These are phyloP conservation scores for Secale cereale DNA, from an alignment of 176 grass and related monocot species.

Conservation along the genomic window DNA sequence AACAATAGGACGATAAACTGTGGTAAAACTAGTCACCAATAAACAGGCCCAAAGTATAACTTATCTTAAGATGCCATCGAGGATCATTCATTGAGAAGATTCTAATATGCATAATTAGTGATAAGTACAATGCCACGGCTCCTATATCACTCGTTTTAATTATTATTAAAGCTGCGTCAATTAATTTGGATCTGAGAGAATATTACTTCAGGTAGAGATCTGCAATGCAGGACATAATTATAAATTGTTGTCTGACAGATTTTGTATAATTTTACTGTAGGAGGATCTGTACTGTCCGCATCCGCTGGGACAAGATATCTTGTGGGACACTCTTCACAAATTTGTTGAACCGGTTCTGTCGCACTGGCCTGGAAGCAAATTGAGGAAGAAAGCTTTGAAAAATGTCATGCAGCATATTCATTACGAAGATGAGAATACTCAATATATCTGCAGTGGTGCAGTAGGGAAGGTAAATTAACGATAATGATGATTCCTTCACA, in stretches of 20 bases:
- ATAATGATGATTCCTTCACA: too few relatives aligned
- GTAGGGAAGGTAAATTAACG: slow-evolving; percentile 98
- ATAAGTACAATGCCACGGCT: too few relatives aligned
- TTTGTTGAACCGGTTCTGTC: slow-evolving; percentile 81
- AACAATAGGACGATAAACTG: too few relatives aligned
- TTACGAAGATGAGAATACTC: slow-evolving; percentile 94
- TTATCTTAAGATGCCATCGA: too few relatives aligned
- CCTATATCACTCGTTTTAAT: too few relatives aligned
- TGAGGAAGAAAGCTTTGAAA: slow-evolving; percentile 70
- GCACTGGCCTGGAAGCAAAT: slow-evolving; percentile 71
- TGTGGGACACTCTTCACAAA: slow-evolving; percentile 87
- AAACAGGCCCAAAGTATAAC: too few relatives aligned
- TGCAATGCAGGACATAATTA: background rate
- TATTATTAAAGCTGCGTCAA: too few relatives aligned
- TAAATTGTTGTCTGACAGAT: background rate
- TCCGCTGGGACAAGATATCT: slow-evolving; percentile 80
- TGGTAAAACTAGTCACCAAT: too few relatives aligned
- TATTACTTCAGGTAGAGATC: background rate
- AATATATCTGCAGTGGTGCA: slow-evolving; percentile 86
- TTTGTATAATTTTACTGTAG: slow-evolving; percentile 33
- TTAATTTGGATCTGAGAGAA: too few relatives aligned
- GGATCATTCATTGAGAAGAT: too few relatives aligned
- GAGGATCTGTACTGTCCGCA: slow-evolving; percentile 95
- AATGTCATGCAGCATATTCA: slow-evolving; percentile 79
- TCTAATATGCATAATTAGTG: too few relatives aligned